These are phyloP conservation scores for Neurospora sp. DNA, from an alignment of 495 filamentous ascomycete genomes.

Conservation along the genomic window DNA sequence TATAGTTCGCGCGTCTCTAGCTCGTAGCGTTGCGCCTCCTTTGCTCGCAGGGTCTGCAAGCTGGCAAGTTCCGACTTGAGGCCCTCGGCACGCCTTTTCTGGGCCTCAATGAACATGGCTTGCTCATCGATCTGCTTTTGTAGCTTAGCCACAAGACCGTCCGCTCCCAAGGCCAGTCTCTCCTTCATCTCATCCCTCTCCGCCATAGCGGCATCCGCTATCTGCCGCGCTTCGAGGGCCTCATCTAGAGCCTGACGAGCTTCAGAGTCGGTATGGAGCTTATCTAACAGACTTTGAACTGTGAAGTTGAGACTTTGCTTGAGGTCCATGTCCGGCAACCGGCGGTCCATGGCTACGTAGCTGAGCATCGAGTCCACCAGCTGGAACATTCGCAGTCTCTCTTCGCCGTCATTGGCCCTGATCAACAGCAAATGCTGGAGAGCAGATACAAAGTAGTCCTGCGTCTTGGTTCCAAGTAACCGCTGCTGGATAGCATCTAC, in stretches of 20 bases:
- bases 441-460: constrained; percentile 93
- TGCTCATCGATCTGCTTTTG: constrained; percentile 93
- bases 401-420: constrained; percentile 85
- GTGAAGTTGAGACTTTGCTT: constrained; percentile 97
- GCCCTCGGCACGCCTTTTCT: constrained; percentile 72
- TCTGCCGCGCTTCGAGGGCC: constrained; percentile 74
- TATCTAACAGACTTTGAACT: constrained; percentile 88
- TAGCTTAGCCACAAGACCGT: constrained; percentile 85
- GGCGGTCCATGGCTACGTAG: constrained; percentile 97
- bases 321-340: constrained; percentile 91
- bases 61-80: constrained; percentile 84
- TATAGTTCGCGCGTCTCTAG: constrained; percentile 93
- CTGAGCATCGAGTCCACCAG: constrained; percentile 95
- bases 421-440: constrained; percentile 93
- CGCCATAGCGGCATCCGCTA: constrained; percentile 89
- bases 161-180: constrained; percentile 86
- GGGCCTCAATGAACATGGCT: constrained; percentile 76
- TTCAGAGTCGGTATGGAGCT: constrained; percentile 91
- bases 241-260: constrained; percentile 87
- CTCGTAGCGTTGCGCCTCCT: constrained; percentile 91
- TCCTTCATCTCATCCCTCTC: constrained; percentile 93
- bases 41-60: constrained; percentile 73
- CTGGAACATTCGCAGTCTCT: constrained; percentile 93
- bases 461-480: constrained; percentile 69
- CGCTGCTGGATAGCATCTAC: constrained; percentile 87